Evolutionary conservation across 257 asterid genomes (phyloP).

Genomic region (Thymus mandschuricus): DNA sequence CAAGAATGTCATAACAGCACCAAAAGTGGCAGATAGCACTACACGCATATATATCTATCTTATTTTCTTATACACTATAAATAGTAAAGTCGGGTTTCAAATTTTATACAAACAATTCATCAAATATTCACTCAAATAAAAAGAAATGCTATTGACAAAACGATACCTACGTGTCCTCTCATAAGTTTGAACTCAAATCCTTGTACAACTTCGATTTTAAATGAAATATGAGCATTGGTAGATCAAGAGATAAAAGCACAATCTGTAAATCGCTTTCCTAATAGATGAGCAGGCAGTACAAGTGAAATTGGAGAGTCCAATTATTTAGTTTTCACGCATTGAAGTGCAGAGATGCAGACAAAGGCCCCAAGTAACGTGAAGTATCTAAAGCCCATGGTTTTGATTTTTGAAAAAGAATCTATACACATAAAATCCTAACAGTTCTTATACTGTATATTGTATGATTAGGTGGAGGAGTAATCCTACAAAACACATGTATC

Average conservation of each 20-base stretch:
- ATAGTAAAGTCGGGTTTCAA: slow-evolving; percentile 2
- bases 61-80: neutral
- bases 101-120: neutral
- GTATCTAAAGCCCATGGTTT: neutral
- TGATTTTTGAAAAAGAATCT: neutral
- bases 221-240: neutral
- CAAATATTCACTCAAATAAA: neutral
- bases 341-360: slow-evolving; percentile 15
- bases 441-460: neutral
- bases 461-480: neutral
- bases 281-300: neutral
- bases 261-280: neutral
- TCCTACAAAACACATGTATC: neutral
- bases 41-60: slow-evolving; percentile 15
- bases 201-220: neutral
- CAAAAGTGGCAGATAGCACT: neutral
- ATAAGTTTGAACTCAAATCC: neutral
- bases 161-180: neutral
- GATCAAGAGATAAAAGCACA: neutral
- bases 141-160: neutral
- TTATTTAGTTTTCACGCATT: slow-evolving; percentile 6
- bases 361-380: slow-evolving; percentile 9
- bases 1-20: neutral
- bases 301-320: slow-evolving; percentile 6
- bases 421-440: neutral